Evolutionary conservation across 192 early-diverging fungal species (phyloP), one percentile per base, ranked within the genome.

Genomic region (Linnemannia zychae): DNA sequence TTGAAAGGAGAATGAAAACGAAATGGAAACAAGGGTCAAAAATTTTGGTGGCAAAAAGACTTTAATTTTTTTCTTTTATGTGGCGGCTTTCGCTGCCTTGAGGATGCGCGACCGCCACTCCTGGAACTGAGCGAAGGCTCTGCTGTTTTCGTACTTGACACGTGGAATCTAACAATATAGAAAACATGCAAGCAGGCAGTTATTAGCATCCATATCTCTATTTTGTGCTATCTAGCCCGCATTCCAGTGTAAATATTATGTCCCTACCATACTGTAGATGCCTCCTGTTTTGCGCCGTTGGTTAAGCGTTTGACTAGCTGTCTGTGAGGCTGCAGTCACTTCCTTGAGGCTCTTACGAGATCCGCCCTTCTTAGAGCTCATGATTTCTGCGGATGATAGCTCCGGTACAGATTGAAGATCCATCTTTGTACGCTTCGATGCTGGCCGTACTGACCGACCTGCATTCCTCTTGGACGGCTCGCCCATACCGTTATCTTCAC

Each of bases 201-300:
- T 1, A 4, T 66, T 44, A 68, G 11, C 33, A 36, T n/a, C 52
- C 20, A 53, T 17, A 2, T 31, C 18, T 65, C 20, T 18, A 36
- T 11, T 12, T 17, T 1, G n/a, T 33, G 13, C 17, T 38, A 1
- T 22, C 18, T 17, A 7, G 4, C 17, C 28, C 38, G n/a, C 9
- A 7, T 47, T 38, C 20, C 11, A 67, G 15, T 7, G 15, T 38
- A 9, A 34, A 40, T 16, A 60, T 22, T 0, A 22, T 7, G 2
- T 18, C 15, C 72, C 65, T 76, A 85, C 83, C 83, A 85, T 85
- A 69, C 74, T 85, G 40, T 85, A 85, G 33, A 85, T 74, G 17
- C 83, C 83, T 72, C 82, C 82, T 36, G 76, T 72, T 33, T 72
- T 75, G 17, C 78, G 77, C 31, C 77, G 60, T 38, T 69, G 72